Conservation (phyloP, 2,329 filamentous ascomycete genomes). For the Periconia digitata region DNA sequence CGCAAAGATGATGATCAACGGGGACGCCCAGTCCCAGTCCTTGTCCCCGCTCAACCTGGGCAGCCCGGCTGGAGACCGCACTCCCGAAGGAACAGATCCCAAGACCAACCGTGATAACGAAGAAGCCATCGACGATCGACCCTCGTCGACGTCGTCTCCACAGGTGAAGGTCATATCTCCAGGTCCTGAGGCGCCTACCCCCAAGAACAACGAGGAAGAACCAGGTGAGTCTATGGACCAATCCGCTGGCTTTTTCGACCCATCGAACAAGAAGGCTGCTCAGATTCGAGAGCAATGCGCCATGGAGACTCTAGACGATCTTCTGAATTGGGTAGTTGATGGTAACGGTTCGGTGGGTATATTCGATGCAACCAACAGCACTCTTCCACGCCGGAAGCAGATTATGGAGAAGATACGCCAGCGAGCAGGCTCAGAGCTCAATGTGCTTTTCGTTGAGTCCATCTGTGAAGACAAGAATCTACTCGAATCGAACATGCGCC, state of each 20-base stretch:
- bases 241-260: constrained; percentile 91
- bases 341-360: constrained; percentile 89
- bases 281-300: constrained; percentile 88
- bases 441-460: constrained; percentile 93
- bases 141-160: constrained; percentile 11
- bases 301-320: constrained; percentile 86
- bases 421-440: constrained; percentile 79
- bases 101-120: constrained; percentile 7
- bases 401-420: constrained; percentile 81
- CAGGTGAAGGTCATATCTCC: constrained; percentile 40
- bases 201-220: constrained; percentile 29
- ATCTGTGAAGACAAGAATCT: constrained; percentile 83
- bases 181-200: constrained; percentile 26
- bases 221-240: constrained; percentile 70
- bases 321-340: constrained; percentile 83
- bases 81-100: neutral
- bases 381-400: constrained; percentile 77
- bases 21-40: constrained; percentile 50
- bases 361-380: constrained; percentile 96
- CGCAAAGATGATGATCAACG: constrained; percentile 62
- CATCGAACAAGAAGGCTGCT: constrained; percentile 78
- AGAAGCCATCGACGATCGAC: constrained; percentile 27
- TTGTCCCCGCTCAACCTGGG: constrained; percentile 35
- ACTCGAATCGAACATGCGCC: constrained; percentile 92
- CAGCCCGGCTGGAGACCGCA: constrained; percentile 24